phyloP scores from a whole-genome alignment of 2,329 filamentous ascomycete genomes.

The Podosphaera xanthii region DNA sequence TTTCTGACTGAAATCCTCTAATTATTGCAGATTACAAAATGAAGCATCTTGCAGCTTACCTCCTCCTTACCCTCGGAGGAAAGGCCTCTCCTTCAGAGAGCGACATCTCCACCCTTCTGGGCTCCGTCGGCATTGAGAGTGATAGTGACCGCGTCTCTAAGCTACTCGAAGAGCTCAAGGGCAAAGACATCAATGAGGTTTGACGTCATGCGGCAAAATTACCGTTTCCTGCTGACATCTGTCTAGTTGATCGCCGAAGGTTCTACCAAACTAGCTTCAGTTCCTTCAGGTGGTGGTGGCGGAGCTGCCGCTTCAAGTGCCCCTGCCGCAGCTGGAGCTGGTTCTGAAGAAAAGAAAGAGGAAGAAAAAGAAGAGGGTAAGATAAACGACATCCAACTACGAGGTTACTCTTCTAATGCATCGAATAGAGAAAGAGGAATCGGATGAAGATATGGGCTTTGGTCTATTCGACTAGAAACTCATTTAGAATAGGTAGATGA shows the following conservation, averaged over 20 bases:
- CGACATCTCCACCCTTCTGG: conserved; percentile 76
- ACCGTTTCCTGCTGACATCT: conserved; percentile 9
- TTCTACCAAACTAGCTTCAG: conserved; percentile 83
- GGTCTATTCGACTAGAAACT: conserved; percentile 49
- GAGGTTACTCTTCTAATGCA: conserved; percentile 9
- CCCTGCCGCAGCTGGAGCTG: conserved; percentile 43
- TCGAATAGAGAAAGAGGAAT: conserved; percentile 37
- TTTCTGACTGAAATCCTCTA: conserved; percentile 6
- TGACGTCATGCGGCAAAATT: conserved; percentile 10
- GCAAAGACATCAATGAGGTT: conserved; percentile 87
- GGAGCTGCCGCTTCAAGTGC: conserved; percentile 37
- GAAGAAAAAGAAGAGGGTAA: conserved; percentile 69
- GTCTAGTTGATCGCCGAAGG: conserved; percentile 72
- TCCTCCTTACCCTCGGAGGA: conserved; percentile 84
- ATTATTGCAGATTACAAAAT: conserved; percentile 42
- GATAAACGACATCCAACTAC: conserved; percentile 21
- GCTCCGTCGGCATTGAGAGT: conserved; percentile 84
- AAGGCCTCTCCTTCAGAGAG: conserved; percentile 68
- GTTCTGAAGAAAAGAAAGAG: conserved; percentile 38
- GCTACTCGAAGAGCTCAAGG: conserved; percentile 76
- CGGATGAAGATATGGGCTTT: conserved; percentile 57
- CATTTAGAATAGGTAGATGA: conserved; percentile 1
- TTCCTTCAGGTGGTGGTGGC: conserved; percentile 74
- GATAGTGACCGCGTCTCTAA: conserved; percentile 67
- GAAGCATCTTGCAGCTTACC: conserved; percentile 99